Evolutionary conservation across 805 yeast genomes (phyloP).

Genomic region (Lipomyces sp.): DNA sequence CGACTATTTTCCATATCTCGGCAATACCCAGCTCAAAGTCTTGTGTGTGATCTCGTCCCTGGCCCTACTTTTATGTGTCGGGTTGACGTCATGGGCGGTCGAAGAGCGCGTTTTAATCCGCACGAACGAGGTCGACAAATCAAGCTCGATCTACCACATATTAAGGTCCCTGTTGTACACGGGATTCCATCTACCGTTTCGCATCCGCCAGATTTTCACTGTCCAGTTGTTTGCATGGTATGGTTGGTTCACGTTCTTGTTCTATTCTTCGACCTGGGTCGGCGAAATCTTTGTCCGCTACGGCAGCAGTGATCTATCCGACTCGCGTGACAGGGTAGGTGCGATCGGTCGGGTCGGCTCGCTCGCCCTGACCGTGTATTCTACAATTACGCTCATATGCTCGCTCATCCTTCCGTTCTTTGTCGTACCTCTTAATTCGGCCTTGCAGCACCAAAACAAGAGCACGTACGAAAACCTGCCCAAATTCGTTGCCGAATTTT

Average conservation of each 20-base stretch:
- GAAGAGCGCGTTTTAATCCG: conserved; percentile 46
- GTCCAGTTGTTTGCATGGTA: conserved; percentile 72
- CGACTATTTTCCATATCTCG: conserved; percentile 49
- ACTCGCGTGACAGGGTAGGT: conserved; percentile 34
- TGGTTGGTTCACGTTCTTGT: conserved; percentile 69
- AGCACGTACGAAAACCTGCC: conserved; percentile 28
- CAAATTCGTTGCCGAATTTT: conserved; percentile 19
- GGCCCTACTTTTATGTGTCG: conserved; percentile 51
- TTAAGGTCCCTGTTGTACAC: conserved; percentile 24
- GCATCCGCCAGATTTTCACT: conserved; percentile 56
- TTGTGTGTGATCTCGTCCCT: conserved; percentile 53
- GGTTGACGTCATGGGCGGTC: conserved; percentile 51
- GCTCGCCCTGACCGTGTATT: conserved; percentile 32
- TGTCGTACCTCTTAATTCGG: conserved; percentile 33
- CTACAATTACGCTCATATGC: conserved; percentile 32
- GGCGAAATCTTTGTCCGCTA: conserved; percentile 58
- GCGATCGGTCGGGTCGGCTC: conserved; percentile 38
- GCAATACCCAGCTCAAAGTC: conserved; percentile 58
- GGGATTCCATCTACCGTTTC: conserved; percentile 51
- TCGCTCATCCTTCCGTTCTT: conserved; percentile 31
- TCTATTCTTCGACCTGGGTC: conserved; percentile 68
- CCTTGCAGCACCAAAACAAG: conserved; percentile 13
- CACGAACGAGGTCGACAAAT: conserved; percentile 15
- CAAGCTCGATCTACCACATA: conserved; percentile 15
- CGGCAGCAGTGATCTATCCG: conserved; percentile 28